Percentiles rank a stretch among this genome's conserved stretches.
These are phyloP conservation scores for Chrysanthemum seticuspe DNA, from an alignment of 129 eudicot genomes.

Conservation along the genomic window DNA sequence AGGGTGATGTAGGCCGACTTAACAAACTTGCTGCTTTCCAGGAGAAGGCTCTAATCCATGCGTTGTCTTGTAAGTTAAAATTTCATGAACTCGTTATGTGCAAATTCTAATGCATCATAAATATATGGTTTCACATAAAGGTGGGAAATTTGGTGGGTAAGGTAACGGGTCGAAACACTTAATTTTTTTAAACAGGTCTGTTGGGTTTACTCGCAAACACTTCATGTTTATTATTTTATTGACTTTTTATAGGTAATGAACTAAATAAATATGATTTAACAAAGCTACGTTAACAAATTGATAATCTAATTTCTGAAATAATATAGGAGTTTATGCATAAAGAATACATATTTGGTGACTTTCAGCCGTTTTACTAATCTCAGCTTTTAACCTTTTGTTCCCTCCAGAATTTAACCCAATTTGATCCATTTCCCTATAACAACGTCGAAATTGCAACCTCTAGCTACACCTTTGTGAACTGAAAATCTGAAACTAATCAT, in stretches of 20 bases:
- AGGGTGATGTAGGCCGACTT: conserved; percentile 46
- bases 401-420: not conserved
- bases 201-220: too few species aligned
- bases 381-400: too few species aligned
- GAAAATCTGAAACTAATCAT: conserved; percentile 8
- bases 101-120: not conserved
- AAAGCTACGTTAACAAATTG: not conserved
- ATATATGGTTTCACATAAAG: not conserved
- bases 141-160: not conserved
- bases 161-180: not conserved
- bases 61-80: conserved; percentile 73
- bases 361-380: too few species aligned
- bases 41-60: conserved; percentile 77
- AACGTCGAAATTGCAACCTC: not conserved
- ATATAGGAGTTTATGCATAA: not conserved
- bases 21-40: conserved; percentile 85
- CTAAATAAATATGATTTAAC: not conserved
- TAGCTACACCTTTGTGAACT: not conserved
- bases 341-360: not conserved
- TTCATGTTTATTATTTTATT: not conserved
- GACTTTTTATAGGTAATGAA: not conserved
- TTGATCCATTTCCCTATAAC: not conserved
- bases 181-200: not conserved
- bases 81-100: not conserved
- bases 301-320: not conserved